Percentiles rank a stretch among this genome's conserved stretches.
phyloP scores from a whole-genome alignment of 768 basidiomycete species.

The Wakefieldia striispora region DNA sequence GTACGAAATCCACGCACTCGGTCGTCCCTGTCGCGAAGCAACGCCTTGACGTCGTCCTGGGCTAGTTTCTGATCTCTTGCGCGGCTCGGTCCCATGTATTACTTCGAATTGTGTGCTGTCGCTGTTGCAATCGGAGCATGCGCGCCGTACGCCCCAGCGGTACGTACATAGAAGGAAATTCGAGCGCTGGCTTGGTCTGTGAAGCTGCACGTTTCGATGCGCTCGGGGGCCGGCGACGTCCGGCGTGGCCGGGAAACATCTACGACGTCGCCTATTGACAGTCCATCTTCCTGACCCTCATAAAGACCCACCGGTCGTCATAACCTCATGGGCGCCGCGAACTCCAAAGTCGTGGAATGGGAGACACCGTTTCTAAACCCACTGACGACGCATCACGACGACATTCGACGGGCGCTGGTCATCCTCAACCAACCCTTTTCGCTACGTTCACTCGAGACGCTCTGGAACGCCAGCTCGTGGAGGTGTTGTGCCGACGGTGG shows the following conservation, averaged over 20 bases:
- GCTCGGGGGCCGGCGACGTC: neutral
- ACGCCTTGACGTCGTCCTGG: constrained; percentile 18
- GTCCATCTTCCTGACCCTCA: neutral
- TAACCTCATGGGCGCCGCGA: constrained; percentile 3
- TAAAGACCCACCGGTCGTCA: neutral
- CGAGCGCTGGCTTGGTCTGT: neutral
- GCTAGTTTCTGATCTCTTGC: constrained; percentile 14
- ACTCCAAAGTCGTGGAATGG: constrained; percentile 19
- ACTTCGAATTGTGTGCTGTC: neutral
- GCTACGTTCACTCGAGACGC: constrained; percentile 50
- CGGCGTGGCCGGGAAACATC: neutral
- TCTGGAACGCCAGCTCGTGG: constrained; percentile 57
- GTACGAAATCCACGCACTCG: constrained; percentile 20
- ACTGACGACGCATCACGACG: neutral
- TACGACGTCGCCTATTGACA: neutral
- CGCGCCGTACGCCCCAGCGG: neutral
- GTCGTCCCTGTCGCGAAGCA: constrained; percentile 26
- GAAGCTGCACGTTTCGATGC: neutral
- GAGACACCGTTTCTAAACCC: constrained; percentile 25
- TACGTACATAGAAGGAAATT: constrained; percentile 21
- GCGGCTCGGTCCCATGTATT: constrained; percentile 27
- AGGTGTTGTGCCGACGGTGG: constrained; percentile 84
- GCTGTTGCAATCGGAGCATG: constrained; percentile 4
- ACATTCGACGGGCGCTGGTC: constrained; percentile 55
- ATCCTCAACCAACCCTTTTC: constrained; percentile 92